phyloP scores from a whole-genome alignment of 2,329 filamentous ascomycete species.

The Penicillium olsonii region DNA sequence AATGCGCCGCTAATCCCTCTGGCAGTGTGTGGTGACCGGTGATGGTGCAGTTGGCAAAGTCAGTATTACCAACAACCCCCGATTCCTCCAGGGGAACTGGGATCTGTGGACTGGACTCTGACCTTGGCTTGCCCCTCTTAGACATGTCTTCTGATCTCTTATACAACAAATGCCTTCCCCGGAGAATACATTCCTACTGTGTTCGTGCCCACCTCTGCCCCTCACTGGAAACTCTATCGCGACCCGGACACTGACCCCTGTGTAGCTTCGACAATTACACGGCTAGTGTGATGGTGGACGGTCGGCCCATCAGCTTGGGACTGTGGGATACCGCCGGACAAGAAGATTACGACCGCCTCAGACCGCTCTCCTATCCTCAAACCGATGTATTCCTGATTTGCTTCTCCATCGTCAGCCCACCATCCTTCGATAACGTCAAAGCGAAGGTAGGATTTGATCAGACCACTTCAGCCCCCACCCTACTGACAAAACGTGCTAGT shows the following conservation, averaged over 20 bases:
- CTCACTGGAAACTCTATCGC: constrained; percentile 9
- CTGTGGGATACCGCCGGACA: constrained; percentile 99
- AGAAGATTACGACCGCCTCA: constrained; percentile 95
- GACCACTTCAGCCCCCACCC: background rate
- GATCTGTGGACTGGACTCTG: too few relatives aligned
- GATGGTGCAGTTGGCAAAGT: constrained; percentile 99
- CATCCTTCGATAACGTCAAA: constrained; percentile 98
- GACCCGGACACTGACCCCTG: constrained; percentile 21
- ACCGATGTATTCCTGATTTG: constrained; percentile 98
- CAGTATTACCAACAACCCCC: constrained; percentile 39
- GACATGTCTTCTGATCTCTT: constrained; percentile 99
- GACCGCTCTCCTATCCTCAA: constrained; percentile 95
- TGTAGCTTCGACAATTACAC: constrained; percentile 96
- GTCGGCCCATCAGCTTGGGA: constrained; percentile 93
- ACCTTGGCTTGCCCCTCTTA: constrained; percentile 40
- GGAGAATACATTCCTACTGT: constrained; percentile 99
- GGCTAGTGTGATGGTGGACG: constrained; percentile 97
- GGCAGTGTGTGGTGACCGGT: constrained; percentile 94
- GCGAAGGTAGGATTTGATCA: constrained; percentile 71
- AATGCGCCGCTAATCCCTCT: constrained; percentile 42
- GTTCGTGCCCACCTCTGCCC: constrained; percentile 35
- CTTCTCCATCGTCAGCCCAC: constrained; percentile 96
- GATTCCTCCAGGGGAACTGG: background rate
- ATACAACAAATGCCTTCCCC: constrained; percentile 99
- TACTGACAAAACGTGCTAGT: constrained; percentile 54